These are phyloP conservation scores for Neoascochyta sp. DNA, from an alignment of 2,329 filamentous ascomycete species.

Conservation along the genomic window DNA sequence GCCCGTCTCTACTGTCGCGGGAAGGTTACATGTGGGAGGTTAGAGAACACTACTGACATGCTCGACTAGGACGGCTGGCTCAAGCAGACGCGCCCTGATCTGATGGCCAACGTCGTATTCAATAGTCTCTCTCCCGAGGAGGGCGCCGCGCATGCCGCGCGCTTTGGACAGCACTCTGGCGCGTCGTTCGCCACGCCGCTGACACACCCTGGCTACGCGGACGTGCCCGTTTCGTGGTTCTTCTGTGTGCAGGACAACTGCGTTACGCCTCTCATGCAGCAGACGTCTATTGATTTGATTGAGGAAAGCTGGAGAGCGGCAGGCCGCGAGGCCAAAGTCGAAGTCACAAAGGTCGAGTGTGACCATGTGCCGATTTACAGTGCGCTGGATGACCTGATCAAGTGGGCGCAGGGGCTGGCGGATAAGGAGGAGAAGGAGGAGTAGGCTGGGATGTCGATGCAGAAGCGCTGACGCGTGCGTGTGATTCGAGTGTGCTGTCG, in stretches of 20 bases:
- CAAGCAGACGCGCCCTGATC: slow-evolving; percentile 3
- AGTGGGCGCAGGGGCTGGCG: slow-evolving; percentile 14
- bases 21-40: no score
- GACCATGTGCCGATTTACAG: slow-evolving; percentile 33
- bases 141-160: slow-evolving; percentile 10
- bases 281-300: slow-evolving; percentile 30
- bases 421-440: no score
- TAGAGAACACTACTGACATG: no score
- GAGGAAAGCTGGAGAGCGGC: slow-evolving; percentile 28
- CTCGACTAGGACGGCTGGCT: slow-evolving; percentile 22
- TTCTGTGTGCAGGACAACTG: slow-evolving; percentile 35
- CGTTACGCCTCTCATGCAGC: slow-evolving; percentile 28
- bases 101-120: slow-evolving; percentile 5
- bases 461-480: no score
- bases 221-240: slow-evolving; percentile 40
- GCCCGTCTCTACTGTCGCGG: no score
- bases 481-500: no score
- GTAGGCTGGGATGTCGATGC: no score
- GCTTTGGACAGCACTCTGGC: slow-evolving; percentile 28
- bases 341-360: slow-evolving; percentile 36
- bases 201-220: slow-evolving; percentile 39
- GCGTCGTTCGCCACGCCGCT: slow-evolving; percentile 29
- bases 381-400: slow-evolving; percentile 17
- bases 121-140: slow-evolving; percentile 19
- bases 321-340: slow-evolving; percentile 31